phyloP scores from a whole-genome alignment of 306 rosid species.

The Cicer bijugum region DNA sequence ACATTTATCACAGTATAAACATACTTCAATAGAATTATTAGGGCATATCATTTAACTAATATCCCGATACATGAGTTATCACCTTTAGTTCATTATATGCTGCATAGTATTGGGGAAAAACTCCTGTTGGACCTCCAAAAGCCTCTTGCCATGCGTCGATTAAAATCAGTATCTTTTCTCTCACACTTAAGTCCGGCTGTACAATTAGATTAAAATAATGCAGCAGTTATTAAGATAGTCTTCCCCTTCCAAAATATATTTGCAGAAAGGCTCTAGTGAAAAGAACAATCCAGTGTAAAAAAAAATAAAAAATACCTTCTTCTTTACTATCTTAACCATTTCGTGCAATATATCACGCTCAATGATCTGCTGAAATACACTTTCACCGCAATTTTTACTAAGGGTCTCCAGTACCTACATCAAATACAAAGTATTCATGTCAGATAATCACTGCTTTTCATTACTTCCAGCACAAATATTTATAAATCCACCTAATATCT shows the following conservation, averaged over 20 bases:
- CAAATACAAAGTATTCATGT: slow-evolving; percentile 39
- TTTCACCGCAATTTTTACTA: slow-evolving; percentile 94
- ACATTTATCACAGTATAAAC: slow-evolving; percentile 9
- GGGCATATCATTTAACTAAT: slow-evolving; percentile 11
- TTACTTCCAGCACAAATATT: slow-evolving; percentile 16
- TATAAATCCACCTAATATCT: slow-evolving; percentile 27
- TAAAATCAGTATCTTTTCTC: slow-evolving; percentile 84
- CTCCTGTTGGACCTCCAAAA: slow-evolving; percentile 79
- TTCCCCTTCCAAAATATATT: slow-evolving; percentile 25
- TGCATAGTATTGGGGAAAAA: slow-evolving; percentile 83
- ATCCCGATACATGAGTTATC: slow-evolving; percentile 35
- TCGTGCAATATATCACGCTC: slow-evolving; percentile 92
- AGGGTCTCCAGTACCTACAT: slow-evolving; percentile 87
- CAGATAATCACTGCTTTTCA: slow-evolving; percentile 34
- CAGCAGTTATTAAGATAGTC: slow-evolving; percentile 38
- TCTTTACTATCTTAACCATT: slow-evolving; percentile 97
- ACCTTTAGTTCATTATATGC: slow-evolving; percentile 91
- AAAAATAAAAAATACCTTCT: slow-evolving; percentile 64
- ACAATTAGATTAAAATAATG: slow-evolving; percentile 49
- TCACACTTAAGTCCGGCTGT: slow-evolving; percentile 93
- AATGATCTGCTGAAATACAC: slow-evolving; percentile 76
- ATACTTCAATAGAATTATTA: slow-evolving; percentile 26
- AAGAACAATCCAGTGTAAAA: slow-evolving; percentile 31
- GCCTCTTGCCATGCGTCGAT: slow-evolving; percentile 99
- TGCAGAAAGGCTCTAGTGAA: slow-evolving; percentile 39